phyloP scores from a whole-genome alignment of 805 yeast species.

The Barnettozyma sucrosica region DNA sequence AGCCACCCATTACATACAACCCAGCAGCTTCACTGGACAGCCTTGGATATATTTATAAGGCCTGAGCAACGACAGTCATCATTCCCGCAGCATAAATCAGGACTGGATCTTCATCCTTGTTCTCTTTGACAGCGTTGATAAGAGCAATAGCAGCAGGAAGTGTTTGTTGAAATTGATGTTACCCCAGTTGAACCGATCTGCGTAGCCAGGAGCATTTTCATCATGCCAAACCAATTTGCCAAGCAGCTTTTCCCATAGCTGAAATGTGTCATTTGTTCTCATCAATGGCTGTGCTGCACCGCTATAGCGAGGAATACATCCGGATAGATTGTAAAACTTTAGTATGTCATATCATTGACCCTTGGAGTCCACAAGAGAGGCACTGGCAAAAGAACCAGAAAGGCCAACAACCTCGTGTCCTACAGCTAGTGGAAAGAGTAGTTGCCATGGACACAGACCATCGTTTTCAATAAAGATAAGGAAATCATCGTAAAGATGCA shows the following conservation, averaged over 20 bases:
- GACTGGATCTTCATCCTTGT: slow-evolving; percentile 31
- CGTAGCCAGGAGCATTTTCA: slow-evolving; percentile 31
- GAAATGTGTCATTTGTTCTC: slow-evolving; percentile 35
- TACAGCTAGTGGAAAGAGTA: slow-evolving; percentile 33
- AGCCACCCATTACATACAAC: slow-evolving; percentile 40
- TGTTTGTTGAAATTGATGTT: slow-evolving; percentile 26
- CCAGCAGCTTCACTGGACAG: slow-evolving; percentile 35
- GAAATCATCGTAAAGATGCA: too few species aligned
- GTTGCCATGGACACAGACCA: slow-evolving; percentile 13
- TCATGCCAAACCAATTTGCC: slow-evolving; percentile 40
- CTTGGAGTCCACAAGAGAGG: slow-evolving; percentile 35
- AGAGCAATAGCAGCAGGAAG: slow-evolving; percentile 35
- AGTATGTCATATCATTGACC: slow-evolving; percentile 26
- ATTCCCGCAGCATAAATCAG: slow-evolving; percentile 37
- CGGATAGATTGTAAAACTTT: too few species aligned
- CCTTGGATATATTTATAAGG: slow-evolving; percentile 34
- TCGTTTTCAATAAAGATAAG: too few species aligned
- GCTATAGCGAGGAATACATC: too few species aligned
- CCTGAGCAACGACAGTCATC: slow-evolving; percentile 42
- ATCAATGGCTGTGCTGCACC: slow-evolving; percentile 27
- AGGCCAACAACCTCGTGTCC: slow-evolving; percentile 37
- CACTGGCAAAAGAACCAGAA: slow-evolving; percentile 35
- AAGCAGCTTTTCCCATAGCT: slow-evolving; percentile 32
- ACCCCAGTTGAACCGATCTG: slow-evolving; percentile 29
- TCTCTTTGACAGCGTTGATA: slow-evolving; percentile 34